Evolutionary conservation across 1,284 basidiomycete genomes (phyloP).

Genomic region (Rhodotorula sp.): DNA sequence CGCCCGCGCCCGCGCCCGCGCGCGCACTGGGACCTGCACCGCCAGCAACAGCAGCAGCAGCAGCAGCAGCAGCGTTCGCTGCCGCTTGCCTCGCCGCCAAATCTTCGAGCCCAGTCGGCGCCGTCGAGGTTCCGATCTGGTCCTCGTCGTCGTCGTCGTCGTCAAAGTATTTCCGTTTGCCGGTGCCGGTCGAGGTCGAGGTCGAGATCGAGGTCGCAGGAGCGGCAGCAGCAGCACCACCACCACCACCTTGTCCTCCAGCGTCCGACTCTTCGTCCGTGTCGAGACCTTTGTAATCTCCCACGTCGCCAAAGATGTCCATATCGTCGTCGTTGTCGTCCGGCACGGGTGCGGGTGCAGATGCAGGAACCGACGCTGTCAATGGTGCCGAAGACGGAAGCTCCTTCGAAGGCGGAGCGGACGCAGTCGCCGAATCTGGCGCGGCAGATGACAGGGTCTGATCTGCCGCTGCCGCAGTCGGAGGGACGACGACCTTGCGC

Average conservation of each 20-base stretch:
- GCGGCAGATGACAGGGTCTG: background rate
- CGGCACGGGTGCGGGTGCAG: background rate
- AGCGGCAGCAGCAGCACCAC: background rate
- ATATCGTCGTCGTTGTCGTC: conserved; percentile 20
- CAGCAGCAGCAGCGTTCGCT: background rate
- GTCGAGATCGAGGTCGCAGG: background rate
- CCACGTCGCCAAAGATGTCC: conserved; percentile 41
- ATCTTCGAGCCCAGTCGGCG: conserved; percentile 22
- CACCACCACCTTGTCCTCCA: no score
- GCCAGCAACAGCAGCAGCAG: background rate
- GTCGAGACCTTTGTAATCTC: conserved; percentile 36
- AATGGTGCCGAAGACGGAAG: background rate
- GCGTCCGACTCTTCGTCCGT: conserved; percentile 17
- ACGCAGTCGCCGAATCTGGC: background rate
- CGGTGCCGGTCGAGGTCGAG: background rate
- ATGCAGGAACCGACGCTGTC: conserved; percentile 17
- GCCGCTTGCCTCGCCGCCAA: conserved; percentile 25
- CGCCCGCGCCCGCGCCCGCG: background rate
- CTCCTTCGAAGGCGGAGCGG: background rate
- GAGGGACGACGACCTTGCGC: conserved; percentile 40
- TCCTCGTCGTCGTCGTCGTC: conserved; percentile 32
- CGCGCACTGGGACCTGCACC: background rate
- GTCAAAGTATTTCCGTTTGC: conserved; percentile 35
- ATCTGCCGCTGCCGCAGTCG: conserved; percentile 41
- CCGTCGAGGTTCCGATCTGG: conserved; percentile 13